Evolutionary conservation across 1,284 basidiomycete genomes (phyloP).

Genomic region (Leucoagaricus sp.): DNA sequence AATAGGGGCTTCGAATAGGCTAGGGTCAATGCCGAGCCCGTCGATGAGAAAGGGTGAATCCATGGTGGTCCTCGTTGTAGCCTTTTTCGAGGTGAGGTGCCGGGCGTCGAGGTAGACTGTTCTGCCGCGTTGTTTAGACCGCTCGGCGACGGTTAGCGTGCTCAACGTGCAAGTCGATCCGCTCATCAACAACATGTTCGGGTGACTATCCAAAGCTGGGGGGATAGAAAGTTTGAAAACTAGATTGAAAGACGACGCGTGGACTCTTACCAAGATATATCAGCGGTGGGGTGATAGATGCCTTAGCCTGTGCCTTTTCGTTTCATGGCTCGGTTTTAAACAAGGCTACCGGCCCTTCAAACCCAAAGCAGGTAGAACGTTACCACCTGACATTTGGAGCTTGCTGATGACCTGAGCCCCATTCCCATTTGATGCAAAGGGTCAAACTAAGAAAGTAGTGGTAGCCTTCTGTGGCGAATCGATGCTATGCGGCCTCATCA

Average conservation of each 20-base stretch:
- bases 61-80: not conserved
- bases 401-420: not conserved
- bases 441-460: not conserved
- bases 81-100: not conserved
- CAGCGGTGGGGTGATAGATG: not conserved
- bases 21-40: not conserved
- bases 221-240: not conserved
- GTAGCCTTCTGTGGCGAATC: not conserved
- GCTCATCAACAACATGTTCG: not conserved
- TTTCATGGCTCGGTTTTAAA: not conserved
- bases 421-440: not conserved
- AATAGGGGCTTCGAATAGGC: not conserved
- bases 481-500: not conserved
- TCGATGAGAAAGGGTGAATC: not conserved
- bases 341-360: not conserved
- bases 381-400: not conserved
- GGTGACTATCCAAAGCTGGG: not conserved
- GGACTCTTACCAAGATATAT: not conserved
- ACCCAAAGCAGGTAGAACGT: not conserved
- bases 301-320: not conserved
- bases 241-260: not conserved
- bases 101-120: not conserved
- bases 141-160: not conserved
- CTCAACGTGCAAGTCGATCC: not conserved
- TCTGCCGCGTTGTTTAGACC: not conserved